Evolutionary conservation across 768 basidiomycete genomes (phyloP).

Genomic region (Tricholoma bakamatsutake): DNA sequence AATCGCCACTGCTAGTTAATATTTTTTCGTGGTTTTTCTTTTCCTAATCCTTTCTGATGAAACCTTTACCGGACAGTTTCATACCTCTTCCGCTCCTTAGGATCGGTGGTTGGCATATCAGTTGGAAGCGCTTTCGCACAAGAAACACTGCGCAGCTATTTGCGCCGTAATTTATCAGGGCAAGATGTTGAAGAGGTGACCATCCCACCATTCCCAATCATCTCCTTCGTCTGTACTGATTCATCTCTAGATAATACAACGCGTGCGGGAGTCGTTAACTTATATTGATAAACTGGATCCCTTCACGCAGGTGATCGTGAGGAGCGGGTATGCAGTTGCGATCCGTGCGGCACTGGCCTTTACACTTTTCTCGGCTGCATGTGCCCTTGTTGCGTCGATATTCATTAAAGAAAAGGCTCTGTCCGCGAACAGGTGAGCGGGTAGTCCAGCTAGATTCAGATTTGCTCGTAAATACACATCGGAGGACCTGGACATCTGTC

Average conservation of each 20-base stretch:
- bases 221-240: neutral
- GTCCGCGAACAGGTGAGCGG: neutral
- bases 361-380: constrained; percentile 33
- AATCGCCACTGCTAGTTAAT: constrained; percentile 55
- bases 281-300: constrained; percentile 42
- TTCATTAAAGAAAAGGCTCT: constrained; percentile 51
- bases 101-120: constrained; percentile 52
- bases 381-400: constrained; percentile 36
- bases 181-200: constrained; percentile 50
- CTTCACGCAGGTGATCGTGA: constrained; percentile 28
- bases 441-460: neutral
- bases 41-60: neutral
- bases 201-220: neutral
- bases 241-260: constrained; percentile 35
- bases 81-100: constrained; percentile 62
- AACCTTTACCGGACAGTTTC: constrained; percentile 34
- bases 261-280: constrained; percentile 43
- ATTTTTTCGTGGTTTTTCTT: neutral
- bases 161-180: constrained; percentile 37
- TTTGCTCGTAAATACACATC: too few relatives aligned
- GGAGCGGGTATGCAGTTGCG: constrained; percentile 37
- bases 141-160: constrained; percentile 36
- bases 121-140: constrained; percentile 54
- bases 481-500: too few relatives aligned
- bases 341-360: constrained; percentile 45